Conservation (phyloP, 768 basidiomycete genomes). For the Infundibulicybe gibba region DNA sequence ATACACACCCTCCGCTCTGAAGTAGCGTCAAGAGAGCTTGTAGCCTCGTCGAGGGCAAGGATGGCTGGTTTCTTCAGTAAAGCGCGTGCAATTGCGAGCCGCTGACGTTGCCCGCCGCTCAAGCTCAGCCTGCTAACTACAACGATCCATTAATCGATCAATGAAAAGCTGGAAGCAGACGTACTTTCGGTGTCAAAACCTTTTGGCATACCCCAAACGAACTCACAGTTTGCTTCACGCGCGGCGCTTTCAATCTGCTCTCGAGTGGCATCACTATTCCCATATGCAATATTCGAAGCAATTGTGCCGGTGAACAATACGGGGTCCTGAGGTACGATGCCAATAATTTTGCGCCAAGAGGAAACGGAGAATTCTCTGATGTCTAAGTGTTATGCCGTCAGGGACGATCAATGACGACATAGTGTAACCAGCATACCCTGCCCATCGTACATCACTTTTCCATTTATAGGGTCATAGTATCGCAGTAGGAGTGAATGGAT, state of each 20-base stretch:
- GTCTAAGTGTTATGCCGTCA: conserved; percentile 40
- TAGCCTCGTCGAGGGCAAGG: conserved; percentile 86
- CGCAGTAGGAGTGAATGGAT: conserved; percentile 82
- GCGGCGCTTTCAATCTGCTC: conserved; percentile 88
- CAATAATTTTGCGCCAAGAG: conserved; percentile 87
- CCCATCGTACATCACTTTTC: conserved; percentile 81
- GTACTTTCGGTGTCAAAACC: conserved; percentile 91
- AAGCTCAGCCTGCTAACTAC: conserved; percentile 67
- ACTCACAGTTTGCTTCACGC: conserved; percentile 91
- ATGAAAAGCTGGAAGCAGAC: conserved; percentile 17
- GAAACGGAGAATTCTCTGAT: conserved; percentile 82
- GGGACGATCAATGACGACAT: neutral
- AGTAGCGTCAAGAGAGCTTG: conserved; percentile 83
- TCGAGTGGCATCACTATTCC: conserved; percentile 68
- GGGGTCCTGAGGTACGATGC: conserved; percentile 95
- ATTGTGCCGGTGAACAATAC: conserved; percentile 91
- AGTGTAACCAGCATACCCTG: conserved; percentile 49
- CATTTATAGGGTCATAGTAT: conserved; percentile 86
- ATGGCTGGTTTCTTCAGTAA: conserved; percentile 87
- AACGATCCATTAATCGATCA: conserved; percentile 5
- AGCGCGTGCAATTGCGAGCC: conserved; percentile 82
- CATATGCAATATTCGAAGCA: conserved; percentile 92
- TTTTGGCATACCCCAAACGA: conserved; percentile 90
- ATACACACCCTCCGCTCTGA: conserved; percentile 72
- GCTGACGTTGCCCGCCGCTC: conserved; percentile 79